These are phyloP conservation scores for slime mould (Dictyostelium discoideum) DNA, from an alignment of 78 protist species.

Conservation along the genomic window dicty_2.7 NC_007091.3:1700001-1700500, in stretches of 20 bases:
- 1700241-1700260: neutral
- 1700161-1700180: neutral
- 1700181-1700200: neutral
- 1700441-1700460: neutral
- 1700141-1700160: neutral
- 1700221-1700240: too few relatives aligned
- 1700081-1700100: too few relatives aligned
- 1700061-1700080: neutral
- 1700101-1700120: too few relatives aligned
- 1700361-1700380: slow-evolving; percentile 11
- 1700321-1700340: neutral
- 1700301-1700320: too few relatives aligned
- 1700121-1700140: neutral
- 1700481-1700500: neutral
- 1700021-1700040: too few relatives aligned
- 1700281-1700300: too few relatives aligned
- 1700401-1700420: neutral
- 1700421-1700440: neutral
- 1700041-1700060: neutral
- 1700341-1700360: neutral
- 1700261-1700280: neutral
- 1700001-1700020: too few relatives aligned
- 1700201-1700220: too few relatives aligned
- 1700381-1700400: neutral
- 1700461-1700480: neutral